Percentiles rank a stretch among this genome's conserved stretches.
These are phyloP conservation scores for Boletus patriciae DNA, from an alignment of 768 basidiomycete genomes.

Conservation along the genomic window DNA sequence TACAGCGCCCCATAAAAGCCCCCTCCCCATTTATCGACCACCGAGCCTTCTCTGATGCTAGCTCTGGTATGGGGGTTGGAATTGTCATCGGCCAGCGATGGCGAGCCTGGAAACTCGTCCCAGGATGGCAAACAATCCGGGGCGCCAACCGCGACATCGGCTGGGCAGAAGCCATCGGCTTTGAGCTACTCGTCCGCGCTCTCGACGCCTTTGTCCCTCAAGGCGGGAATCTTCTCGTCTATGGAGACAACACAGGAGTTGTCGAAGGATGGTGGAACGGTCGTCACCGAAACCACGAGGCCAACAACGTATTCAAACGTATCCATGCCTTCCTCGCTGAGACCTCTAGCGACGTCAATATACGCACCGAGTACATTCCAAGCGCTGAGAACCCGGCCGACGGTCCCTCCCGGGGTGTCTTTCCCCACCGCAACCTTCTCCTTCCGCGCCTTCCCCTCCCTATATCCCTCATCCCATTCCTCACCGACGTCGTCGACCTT, in stretches of 20 bases:
- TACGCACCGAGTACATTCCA: background rate
- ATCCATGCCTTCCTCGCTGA: no score
- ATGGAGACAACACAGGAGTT: background rate
- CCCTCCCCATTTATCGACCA: background rate
- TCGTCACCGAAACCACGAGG: background rate
- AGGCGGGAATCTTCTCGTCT: background rate
- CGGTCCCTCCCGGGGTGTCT: background rate
- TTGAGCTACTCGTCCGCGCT: background rate
- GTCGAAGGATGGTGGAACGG: slow-evolving; percentile 3
- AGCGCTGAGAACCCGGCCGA: background rate
- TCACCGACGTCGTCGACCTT: background rate
- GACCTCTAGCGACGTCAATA: no score
- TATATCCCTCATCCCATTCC: background rate
- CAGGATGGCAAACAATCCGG: background rate
- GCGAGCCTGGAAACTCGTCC: background rate
- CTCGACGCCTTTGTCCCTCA: background rate
- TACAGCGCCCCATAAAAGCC: background rate
- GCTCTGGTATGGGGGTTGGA: slow-evolving; percentile 2
- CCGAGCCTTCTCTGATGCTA: background rate
- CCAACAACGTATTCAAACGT: background rate
- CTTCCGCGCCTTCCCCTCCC: background rate
- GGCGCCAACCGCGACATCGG: background rate
- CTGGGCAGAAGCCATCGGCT: background rate
- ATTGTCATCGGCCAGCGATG: background rate
- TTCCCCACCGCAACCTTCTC: background rate